Conservation (phyloP, 257 asterid species). For the Mitragyna speciosa region DNA sequence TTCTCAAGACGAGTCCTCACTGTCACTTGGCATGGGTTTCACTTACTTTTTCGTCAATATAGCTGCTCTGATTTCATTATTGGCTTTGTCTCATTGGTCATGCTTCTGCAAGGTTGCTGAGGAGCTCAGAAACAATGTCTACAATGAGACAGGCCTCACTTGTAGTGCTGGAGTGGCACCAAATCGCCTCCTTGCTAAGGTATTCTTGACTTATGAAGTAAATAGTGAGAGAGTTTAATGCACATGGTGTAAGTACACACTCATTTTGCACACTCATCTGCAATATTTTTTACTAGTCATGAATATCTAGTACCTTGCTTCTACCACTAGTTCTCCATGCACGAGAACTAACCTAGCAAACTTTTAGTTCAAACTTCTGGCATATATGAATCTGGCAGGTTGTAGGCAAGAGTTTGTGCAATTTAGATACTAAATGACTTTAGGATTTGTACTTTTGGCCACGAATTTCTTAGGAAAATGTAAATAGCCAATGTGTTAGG, state of each 20-base stretch:
- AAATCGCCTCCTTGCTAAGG: constrained; percentile 96
- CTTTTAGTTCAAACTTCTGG: not conserved
- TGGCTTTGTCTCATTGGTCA: constrained; percentile 10
- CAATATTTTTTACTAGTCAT: not conserved
- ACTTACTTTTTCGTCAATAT: constrained; percentile 12
- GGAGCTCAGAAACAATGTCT: constrained; percentile 73
- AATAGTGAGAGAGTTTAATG: not conserved
- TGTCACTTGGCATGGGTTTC: not conserved
- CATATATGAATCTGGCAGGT: not conserved
- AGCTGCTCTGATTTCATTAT: constrained; percentile 2
- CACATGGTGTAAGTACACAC: not conserved
- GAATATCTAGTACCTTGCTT: not conserved
- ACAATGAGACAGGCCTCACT: constrained; percentile 84
- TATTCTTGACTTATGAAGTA: constrained; percentile 27
- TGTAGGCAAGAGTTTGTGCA: not conserved
- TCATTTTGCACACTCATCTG: not conserved
- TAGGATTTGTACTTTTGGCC: too few relatives aligned
- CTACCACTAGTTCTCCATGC: not conserved
- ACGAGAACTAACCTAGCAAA: not conserved
- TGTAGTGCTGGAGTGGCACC: constrained; percentile 98
- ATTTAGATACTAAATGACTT: not conserved
- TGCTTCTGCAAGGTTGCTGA: constrained; percentile 67
- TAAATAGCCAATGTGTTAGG: too few relatives aligned
- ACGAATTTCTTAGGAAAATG: too few relatives aligned
- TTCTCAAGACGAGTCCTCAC: constrained; percentile 10